phyloP scores from a whole-genome alignment of 1,284 basidiomycete genomes.

The Boletus albobrunnescens region DNA sequence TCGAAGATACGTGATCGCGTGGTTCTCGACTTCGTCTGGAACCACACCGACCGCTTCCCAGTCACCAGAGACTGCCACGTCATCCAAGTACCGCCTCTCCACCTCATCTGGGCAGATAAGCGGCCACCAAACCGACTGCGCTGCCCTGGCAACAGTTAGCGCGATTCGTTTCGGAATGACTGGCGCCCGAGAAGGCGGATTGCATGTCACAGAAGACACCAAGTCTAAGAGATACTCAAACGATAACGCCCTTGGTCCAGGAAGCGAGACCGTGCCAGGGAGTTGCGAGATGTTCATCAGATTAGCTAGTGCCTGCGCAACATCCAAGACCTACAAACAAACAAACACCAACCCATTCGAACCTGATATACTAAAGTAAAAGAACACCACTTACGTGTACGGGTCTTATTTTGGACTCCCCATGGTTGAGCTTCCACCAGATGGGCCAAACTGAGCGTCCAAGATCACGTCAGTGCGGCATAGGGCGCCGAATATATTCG shows the following conservation, averaged over 20 bases:
- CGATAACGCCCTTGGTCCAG: constrained; percentile 86
- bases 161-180: constrained; percentile 79
- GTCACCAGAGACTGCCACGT: constrained; percentile 60
- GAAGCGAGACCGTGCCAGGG: constrained; percentile 74
- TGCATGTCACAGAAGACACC: constrained; percentile 78
- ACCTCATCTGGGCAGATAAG: constrained; percentile 90
- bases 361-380: neutral
- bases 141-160: constrained; percentile 57
- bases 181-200: constrained; percentile 63
- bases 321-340: constrained; percentile 74
- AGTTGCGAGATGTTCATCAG: constrained; percentile 64
- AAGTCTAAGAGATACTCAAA: constrained; percentile 83
- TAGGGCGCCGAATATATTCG: constrained; percentile 4
- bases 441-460: constrained; percentile 72
- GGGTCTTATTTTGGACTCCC: constrained; percentile 82
- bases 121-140: constrained; percentile 90
- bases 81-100: constrained; percentile 82
- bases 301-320: constrained; percentile 87
- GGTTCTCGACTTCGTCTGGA: constrained; percentile 85
- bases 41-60: constrained; percentile 63
- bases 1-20: constrained; percentile 88
- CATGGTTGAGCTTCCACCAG: constrained; percentile 91
- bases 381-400: constrained; percentile 68
- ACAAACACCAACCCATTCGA: constrained; percentile 11
- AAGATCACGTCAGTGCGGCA: constrained; percentile 26